These are phyloP conservation scores for Peribolospora kevripleyi DNA, from an alignment of 768 basidiomycete genomes.

Conservation along the genomic window DNA sequence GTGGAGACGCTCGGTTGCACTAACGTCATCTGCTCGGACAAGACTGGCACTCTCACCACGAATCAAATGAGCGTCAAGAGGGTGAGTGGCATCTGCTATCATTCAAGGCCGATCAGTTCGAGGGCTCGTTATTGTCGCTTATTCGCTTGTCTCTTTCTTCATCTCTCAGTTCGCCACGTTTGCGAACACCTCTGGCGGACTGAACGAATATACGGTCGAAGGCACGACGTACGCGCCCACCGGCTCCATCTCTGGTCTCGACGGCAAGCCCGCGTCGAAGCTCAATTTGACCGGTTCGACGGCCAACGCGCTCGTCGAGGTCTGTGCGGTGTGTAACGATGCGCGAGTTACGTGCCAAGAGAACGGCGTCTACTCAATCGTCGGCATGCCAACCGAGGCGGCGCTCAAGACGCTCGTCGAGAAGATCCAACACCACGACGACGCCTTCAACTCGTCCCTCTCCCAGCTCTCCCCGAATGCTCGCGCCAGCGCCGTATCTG, in stretches of 20 bases:
- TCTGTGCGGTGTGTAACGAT: conserved; percentile 83
- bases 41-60: conserved; percentile 41
- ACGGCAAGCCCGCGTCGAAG: conserved; percentile 29
- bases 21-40: conserved; percentile 96
- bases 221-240: conserved; percentile 77
- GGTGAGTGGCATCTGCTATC: conserved; percentile 13
- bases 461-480: conserved; percentile 30
- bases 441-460: conserved; percentile 29
- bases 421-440: conserved; percentile 59
- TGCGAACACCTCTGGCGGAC: conserved; percentile 19
- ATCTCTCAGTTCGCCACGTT: conserved; percentile 45
- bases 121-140: no score
- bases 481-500: conserved; percentile 65
- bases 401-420: conserved; percentile 84
- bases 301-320: conserved; percentile 37
- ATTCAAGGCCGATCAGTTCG: no score
- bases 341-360: conserved; percentile 81
- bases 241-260: conserved; percentile 43
- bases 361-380: conserved; percentile 46
- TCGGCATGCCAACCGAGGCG: conserved; percentile 94
- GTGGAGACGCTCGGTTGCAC: conserved; percentile 96
- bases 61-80: conserved; percentile 73
- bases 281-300: neutral
- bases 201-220: conserved; percentile 50
- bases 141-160: neutral